Evolutionary conservation across 371 early-diverging fungal genomes (phyloP).

Genomic region (Dinochytrium kinnereticum): DNA sequence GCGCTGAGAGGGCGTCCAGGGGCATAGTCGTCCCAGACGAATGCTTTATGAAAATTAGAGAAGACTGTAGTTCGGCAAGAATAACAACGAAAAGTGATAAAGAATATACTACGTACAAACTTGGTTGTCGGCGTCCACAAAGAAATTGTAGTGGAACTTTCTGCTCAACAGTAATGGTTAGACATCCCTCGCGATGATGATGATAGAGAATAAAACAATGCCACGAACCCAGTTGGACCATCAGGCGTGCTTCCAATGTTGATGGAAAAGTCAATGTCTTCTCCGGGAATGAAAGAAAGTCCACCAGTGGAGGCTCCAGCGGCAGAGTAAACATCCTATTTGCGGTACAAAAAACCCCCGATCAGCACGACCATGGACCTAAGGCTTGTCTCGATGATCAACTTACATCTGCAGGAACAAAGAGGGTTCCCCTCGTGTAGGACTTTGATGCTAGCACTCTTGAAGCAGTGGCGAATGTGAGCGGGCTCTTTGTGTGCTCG

Average conservation of each 20-base stretch:
- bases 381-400: not conserved
- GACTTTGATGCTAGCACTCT: not conserved
- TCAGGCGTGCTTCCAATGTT: not conserved
- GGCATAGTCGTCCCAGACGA: not conserved
- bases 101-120: not conserved
- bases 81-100: no score
- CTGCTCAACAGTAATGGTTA: no score
- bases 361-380: no score
- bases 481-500: not conserved
- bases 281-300: not conserved
- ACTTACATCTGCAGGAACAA: not conserved
- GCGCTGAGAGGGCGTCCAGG: not conserved
- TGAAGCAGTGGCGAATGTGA: not conserved
- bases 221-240: no score
- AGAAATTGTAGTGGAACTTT: not conserved
- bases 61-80: no score
- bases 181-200: no score
- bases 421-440: not conserved
- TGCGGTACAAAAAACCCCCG: not conserved
- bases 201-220: no score
- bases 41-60: no score
- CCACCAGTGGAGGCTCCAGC: not conserved
- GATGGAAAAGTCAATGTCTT: not conserved
- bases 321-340: not conserved
- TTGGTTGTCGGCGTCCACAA: not conserved